These are phyloP conservation scores for Penicillium sumatraense DNA, from an alignment of 2,329 filamentous ascomycete genomes.

Conservation along the genomic window DNA sequence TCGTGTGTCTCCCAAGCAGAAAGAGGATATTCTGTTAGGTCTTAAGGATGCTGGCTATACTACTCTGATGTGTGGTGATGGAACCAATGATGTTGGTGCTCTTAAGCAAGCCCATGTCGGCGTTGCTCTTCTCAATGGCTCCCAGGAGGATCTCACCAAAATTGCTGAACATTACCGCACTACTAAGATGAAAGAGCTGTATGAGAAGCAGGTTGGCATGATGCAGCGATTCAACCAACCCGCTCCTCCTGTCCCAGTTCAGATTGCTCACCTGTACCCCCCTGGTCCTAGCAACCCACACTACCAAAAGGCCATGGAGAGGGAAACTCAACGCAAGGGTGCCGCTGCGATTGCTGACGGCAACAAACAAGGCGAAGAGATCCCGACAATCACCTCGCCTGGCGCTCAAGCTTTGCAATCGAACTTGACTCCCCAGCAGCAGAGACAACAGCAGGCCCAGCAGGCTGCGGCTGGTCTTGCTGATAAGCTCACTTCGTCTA, in stretches of 20 bases:
- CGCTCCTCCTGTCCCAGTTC: conserved; percentile 82
- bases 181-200: conserved; percentile 97
- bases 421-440: conserved; percentile 56
- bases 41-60: conserved; percentile 97
- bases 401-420: conserved; percentile 63
- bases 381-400: conserved; percentile 70
- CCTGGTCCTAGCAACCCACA: conserved; percentile 91
- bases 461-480: conserved; percentile 78
- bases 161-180: conserved; percentile 93
- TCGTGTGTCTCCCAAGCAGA: conserved; percentile 96
- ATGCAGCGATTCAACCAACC: conserved; percentile 97
- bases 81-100: conserved; percentile 96
- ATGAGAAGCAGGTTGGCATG: conserved; percentile 90
- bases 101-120: conserved; percentile 98
- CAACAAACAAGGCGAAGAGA: conserved; percentile 60
- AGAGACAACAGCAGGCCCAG: conserved; percentile 61
- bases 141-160: conserved; percentile 83
- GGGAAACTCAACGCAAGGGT: conserved; percentile 80
- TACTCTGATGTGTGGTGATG: conserved; percentile 97
- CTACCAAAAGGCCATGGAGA: conserved; percentile 87
- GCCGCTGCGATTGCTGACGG: conserved; percentile 56
- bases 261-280: conserved; percentile 93
- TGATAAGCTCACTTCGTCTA: conserved; percentile 80
- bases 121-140: conserved; percentile 93
- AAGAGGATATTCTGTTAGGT: conserved; percentile 96